Evolutionary conservation across 2,329 filamentous ascomycete species (phyloP), one percentile per base, ranked within the genome.

Genomic region (Alternaria burnsii): DNA sequence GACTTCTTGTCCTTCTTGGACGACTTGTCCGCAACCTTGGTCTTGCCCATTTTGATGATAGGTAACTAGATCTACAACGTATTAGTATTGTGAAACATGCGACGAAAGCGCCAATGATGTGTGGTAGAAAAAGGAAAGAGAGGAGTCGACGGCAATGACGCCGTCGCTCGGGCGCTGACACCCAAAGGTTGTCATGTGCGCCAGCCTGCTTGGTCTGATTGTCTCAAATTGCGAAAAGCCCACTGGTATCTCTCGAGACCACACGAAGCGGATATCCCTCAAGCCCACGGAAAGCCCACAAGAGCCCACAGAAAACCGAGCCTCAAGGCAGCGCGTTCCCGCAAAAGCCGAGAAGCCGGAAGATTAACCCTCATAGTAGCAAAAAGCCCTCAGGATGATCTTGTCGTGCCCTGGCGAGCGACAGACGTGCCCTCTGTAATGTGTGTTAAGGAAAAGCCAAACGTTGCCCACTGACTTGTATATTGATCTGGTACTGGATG

Each of bases 1-100:
- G 72, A 75, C 82, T 87, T 87, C 81, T 87, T 87, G 76, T 89
- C 85, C 83, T 90, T 91, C 76, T 78, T 78, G 66, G 71, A 73
- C 53, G 67, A 61, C 65, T 72, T 76, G 65, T 72, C 73, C 67
- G 65, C 51, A 26, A 70, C 53, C 69, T 78, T 79, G 54, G 71
- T 72, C 68, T 79, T 79, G 46, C 71, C 73, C 77, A 79, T 79
- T 68, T 51, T 74, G 67, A 58, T 50, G 58, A 61, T 62, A 57
- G 52, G 57, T 60, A 61, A 70, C 65, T 71, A 69, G 57, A 71
- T 72, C 74, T 76, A 71, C 53, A 50, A 65, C 44, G 57, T 65
- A 71, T 78, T 64, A 77, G 75, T 76, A 77, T 62, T 58, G 52
- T 65, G 67, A 43, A 34, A 41, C 8, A 22, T 43, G 44, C 24